These are phyloP conservation scores for Penicillium diatomitis DNA, from an alignment of 495 filamentous ascomycete species.

Conservation along the genomic window DNA sequence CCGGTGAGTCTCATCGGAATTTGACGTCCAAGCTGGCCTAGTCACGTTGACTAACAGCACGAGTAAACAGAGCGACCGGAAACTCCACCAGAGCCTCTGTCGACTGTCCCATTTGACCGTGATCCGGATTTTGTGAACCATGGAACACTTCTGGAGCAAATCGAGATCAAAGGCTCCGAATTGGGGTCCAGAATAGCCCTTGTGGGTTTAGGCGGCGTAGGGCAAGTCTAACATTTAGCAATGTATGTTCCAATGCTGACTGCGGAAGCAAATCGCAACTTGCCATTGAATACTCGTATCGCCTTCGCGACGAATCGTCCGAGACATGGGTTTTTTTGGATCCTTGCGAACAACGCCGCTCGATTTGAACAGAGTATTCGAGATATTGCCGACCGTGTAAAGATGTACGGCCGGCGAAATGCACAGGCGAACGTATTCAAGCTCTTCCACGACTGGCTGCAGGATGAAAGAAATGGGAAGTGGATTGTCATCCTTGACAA, in stretches of 20 bases:
- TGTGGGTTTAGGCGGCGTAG: constrained; percentile 27
- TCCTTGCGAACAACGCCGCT: constrained; percentile 28
- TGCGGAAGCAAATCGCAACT: constrained; percentile 27
- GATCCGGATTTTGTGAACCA: constrained; percentile 27
- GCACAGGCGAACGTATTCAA: constrained; percentile 29
- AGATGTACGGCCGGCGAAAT: constrained; percentile 27
- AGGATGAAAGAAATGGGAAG: constrained; percentile 16
- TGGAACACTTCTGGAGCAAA: constrained; percentile 13
- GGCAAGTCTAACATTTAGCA: constrained; percentile 16
- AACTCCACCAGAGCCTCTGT: constrained; percentile 12
- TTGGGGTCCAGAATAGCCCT: constrained; percentile 15
- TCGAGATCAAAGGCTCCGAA: constrained; percentile 12
- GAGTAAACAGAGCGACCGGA: constrained; percentile 5
- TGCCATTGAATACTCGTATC: constrained; percentile 33
- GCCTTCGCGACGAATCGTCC: constrained; percentile 22
- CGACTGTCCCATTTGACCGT: constrained; percentile 21
- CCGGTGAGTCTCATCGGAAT: constrained; percentile 1
- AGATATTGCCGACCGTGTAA: constrained; percentile 28
- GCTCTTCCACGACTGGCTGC: constrained; percentile 31
- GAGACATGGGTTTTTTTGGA: constrained; percentile 44
- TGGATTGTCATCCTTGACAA: constrained; percentile 10
- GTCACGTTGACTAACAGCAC: not conserved
- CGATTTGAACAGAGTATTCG: constrained; percentile 32
- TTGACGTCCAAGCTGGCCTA: not conserved
- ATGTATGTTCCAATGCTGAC: not conserved